Evolutionary conservation across 2,329 filamentous ascomycete genomes (phyloP).

Genomic region (Pseudogymnoascus sp.): DNA sequence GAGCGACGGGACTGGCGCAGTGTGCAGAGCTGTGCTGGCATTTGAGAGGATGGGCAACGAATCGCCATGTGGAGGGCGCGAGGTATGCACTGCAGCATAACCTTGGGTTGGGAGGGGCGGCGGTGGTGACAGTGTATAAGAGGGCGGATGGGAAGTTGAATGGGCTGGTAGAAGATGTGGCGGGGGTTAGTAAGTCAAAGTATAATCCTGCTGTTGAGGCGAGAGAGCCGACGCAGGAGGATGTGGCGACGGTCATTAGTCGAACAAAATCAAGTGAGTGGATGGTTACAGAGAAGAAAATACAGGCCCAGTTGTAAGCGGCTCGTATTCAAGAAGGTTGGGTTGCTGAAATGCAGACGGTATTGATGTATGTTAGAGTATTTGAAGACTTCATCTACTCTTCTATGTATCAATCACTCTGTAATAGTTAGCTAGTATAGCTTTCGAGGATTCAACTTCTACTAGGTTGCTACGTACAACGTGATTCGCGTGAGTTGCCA

Average conservation of each 20-base stretch:
- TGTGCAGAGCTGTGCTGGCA: slow-evolving; percentile 92
- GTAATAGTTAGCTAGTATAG: no score
- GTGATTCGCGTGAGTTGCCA: no score
- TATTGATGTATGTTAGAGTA: no score
- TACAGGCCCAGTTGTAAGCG: not conserved
- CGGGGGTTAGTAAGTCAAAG: slow-evolving; percentile 58
- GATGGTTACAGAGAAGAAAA: not conserved
- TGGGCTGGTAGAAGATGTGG: slow-evolving; percentile 52
- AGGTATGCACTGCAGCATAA: slow-evolving; percentile 79
- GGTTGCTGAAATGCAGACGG: no score
- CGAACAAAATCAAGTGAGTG: not conserved
- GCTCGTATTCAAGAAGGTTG: not conserved
- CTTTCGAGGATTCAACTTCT: no score
- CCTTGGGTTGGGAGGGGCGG: slow-evolving; percentile 81
- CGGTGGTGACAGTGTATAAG: slow-evolving; percentile 79
- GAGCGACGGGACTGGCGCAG: slow-evolving; percentile 86
- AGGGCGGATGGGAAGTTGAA: slow-evolving; percentile 67
- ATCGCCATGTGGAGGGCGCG: slow-evolving; percentile 62
- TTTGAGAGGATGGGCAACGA: slow-evolving; percentile 89
- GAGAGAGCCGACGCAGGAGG: slow-evolving; percentile 64
- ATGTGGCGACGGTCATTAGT: not conserved
- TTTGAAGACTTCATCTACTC: no score
- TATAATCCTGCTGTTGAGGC: slow-evolving; percentile 87
- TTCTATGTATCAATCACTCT: no score
- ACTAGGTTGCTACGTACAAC: no score